Evolutionary conservation across 1,284 basidiomycete species (phyloP), one percentile per base, ranked within the genome.

Genomic region (Cryptococcus jaspeensis): DNA sequence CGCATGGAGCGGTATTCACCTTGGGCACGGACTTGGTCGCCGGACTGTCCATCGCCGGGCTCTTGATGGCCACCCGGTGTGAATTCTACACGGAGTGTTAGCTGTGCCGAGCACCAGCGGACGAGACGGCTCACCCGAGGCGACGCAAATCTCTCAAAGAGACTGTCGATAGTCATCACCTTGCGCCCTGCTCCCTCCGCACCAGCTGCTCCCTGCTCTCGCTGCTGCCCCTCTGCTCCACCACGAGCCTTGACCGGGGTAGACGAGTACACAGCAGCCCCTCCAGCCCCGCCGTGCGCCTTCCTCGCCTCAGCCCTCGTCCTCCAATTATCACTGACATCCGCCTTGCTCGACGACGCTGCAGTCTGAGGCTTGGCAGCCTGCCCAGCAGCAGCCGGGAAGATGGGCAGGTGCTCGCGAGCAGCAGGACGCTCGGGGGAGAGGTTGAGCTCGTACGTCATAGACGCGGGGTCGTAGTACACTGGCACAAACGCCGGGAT

Each of bases 251-350:
- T 32, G 5, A 32, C 28, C 28, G 28, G 28, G 9, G 28, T 32
- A 9, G 28, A 32, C 28, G 28, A 32, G 9, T 32, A 32, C 4
- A 32, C 28, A 32, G 28, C 28, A 9, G 28, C 28, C 4, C 28
- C 28, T 5, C 28, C 28, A 32, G 28, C 28, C 9, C 28, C 5
- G 28, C 28, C 9, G 28, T 9, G 9, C 28, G 28, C 4, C 36
- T 32, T 23, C 36, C 36, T 48, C 32, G 50, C n/a, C 13, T 11
- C 15, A 42, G 22, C 12, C 41, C 62, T 61, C 52, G 55, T 57
- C 43, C 73, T 56, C 73, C 73, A 73, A 54, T 75, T 72, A 37
- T 52, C 62, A 53, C 72, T 75, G 12, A 62, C 50, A 53, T 75
- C 73, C 5, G 73, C 73, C 56, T 73, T 73, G 56, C 63, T 65